A percentile compares a stretch with the other conserved stretches of the same genome.
phyloP scores from a whole-genome alignment of 2,329 filamentous ascomycete species.

The Simplicillium sp. region DNA sequence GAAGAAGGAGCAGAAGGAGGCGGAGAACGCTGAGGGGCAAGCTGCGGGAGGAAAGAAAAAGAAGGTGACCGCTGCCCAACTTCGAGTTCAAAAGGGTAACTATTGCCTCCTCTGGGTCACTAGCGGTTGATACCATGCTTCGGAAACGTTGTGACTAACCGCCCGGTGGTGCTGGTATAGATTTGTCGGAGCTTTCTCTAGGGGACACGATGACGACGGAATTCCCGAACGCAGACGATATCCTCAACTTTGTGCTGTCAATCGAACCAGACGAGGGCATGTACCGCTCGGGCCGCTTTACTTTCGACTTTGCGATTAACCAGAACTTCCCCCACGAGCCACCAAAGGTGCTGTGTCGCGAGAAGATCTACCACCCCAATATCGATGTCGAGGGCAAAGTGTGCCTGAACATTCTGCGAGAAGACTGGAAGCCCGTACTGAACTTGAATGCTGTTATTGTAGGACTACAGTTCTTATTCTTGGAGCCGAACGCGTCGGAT shows the following conservation, averaged over 20 bases:
- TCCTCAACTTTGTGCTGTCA: constrained; percentile 72
- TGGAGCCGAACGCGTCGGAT: constrained; percentile 93
- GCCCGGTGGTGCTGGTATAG: constrained; percentile 28
- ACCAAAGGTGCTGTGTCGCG: constrained; percentile 90
- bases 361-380: constrained; percentile 99
- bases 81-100: constrained; percentile 95
- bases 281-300: constrained; percentile 83
- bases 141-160: background rate
- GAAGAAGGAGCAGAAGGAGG: constrained; percentile 96
- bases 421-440: constrained; percentile 98
- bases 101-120: no score
- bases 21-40: constrained; percentile 68
- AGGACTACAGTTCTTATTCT: constrained; percentile 92
- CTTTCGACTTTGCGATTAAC: constrained; percentile 86
- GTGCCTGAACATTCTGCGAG: constrained; percentile 90
- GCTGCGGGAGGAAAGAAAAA: constrained; percentile 79
- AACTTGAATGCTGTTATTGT: constrained; percentile 96
- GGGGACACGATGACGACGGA: constrained; percentile 72
- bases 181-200: constrained; percentile 72
- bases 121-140: constrained; percentile 8
- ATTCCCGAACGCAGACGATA: constrained; percentile 76
- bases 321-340: constrained; percentile 96
- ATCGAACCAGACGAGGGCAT: constrained; percentile 79
- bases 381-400: constrained; percentile 98
- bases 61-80: constrained; percentile 93